Percentiles rank a stretch among this genome's conserved stretches.
Conservation (phyloP, 495 filamentous ascomycete genomes). For the Penicillium macrosclerotiorum region DNA sequence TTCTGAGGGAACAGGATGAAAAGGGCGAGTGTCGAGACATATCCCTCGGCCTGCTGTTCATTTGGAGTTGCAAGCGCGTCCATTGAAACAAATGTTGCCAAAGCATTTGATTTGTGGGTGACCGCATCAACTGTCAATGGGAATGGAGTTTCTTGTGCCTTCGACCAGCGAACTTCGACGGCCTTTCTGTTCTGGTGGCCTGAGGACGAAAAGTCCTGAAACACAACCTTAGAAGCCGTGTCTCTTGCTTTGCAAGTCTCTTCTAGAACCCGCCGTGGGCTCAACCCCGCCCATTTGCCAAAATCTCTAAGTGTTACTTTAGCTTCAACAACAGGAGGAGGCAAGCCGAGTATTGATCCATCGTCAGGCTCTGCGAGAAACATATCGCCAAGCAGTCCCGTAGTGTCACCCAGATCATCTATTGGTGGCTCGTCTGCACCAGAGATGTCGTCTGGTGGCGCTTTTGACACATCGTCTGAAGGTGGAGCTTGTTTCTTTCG, state of each 20-base stretch:
- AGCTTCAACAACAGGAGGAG: constrained; percentile 12
- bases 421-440: constrained; percentile 45
- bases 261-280: constrained; percentile 70
- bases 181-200: constrained; percentile 72
- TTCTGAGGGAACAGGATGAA: constrained; percentile 75
- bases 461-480: constrained; percentile 12
- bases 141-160: constrained; percentile 60
- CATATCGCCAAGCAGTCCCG: constrained; percentile 65
- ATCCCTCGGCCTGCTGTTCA: constrained; percentile 78
- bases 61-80: constrained; percentile 70
- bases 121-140: constrained; percentile 36
- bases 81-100: constrained; percentile 66
- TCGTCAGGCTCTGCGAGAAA: constrained; percentile 53
- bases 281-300: constrained; percentile 72
- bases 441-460: constrained; percentile 5
- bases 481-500: constrained; percentile 24
- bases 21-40: constrained; percentile 75
- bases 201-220: constrained; percentile 64
- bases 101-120: constrained; percentile 40
- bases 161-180: constrained; percentile 77
- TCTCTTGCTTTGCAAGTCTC: constrained; percentile 87
- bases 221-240: constrained; percentile 59
- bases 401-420: constrained; percentile 51
- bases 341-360: constrained; percentile 23
- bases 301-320: constrained; percentile 70